Evolutionary conservation across 2,329 filamentous ascomycete genomes (phyloP).

Genomic region (Pseudomassariella vexata): DNA sequence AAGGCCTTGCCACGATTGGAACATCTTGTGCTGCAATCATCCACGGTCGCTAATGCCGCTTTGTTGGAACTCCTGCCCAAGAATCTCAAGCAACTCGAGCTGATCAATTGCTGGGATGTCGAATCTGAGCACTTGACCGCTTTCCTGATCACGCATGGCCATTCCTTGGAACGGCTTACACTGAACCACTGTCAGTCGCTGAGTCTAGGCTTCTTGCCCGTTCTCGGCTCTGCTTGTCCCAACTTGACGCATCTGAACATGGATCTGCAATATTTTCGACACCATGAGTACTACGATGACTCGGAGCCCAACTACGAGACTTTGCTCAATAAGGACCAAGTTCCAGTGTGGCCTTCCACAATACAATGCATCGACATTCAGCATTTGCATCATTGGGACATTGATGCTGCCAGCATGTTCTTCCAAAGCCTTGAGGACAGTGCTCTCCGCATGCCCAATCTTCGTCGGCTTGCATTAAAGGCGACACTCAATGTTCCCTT

Average conservation of each 20-base stretch:
- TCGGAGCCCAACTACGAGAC: slow-evolving; percentile 69
- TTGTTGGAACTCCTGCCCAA: slow-evolving; percentile 65
- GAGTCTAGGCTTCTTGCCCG: slow-evolving; percentile 66
- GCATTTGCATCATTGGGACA: slow-evolving; percentile 70
- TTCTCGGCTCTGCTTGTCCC: slow-evolving; percentile 63
- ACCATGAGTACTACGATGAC: slow-evolving; percentile 62
- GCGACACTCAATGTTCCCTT: slow-evolving; percentile 76
- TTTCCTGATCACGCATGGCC: slow-evolving; percentile 65
- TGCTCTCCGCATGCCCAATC: slow-evolving; percentile 57
- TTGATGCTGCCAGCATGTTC: slow-evolving; percentile 66
- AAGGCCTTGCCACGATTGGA: slow-evolving; percentile 55
- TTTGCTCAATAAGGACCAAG: slow-evolving; percentile 56
- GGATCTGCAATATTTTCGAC: slow-evolving; percentile 73
- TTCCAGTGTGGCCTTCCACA: slow-evolving; percentile 72
- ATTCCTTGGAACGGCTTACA: slow-evolving; percentile 58
- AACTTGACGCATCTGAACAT: slow-evolving; percentile 65
- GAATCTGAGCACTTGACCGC: slow-evolving; percentile 57
- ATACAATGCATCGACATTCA: slow-evolving; percentile 69
- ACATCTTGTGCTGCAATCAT: slow-evolving; percentile 69
- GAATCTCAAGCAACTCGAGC: slow-evolving; percentile 59
- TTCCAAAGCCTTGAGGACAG: slow-evolving; percentile 72
- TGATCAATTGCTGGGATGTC: slow-evolving; percentile 76
- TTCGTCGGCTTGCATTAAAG: slow-evolving; percentile 68
- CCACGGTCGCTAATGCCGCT: slow-evolving; percentile 61
- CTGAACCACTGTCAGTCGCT: slow-evolving; percentile 77